These are phyloP conservation scores for Telfairia occidentalis DNA, from an alignment of 331 rosid genomes.

Conservation along the genomic window DNA sequence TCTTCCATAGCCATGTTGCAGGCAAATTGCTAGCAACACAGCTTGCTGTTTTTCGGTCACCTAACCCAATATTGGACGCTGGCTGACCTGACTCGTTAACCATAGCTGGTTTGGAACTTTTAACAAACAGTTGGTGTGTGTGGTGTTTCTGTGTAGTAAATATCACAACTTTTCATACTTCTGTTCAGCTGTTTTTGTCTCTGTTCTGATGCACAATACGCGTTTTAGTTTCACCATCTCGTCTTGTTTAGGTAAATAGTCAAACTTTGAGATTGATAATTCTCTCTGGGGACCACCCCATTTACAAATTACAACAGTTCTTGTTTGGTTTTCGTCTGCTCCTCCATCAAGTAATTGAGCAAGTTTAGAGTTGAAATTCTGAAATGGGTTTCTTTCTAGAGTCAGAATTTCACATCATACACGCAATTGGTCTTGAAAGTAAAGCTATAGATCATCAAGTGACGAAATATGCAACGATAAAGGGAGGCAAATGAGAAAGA, in stretches of 20 bases:
- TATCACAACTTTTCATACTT: not conserved
- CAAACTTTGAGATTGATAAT: not conserved
- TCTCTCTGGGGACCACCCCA: not conserved
- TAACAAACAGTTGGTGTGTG: constrained; percentile 3
- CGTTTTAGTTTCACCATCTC: not conserved
- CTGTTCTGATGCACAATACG: not conserved
- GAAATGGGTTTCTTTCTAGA: not conserved
- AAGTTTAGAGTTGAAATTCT: not conserved
- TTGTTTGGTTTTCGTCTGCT: not conserved
- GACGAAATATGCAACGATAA: not conserved
- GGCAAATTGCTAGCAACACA: not conserved
- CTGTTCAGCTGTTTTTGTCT: not conserved
- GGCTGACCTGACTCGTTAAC: too few species aligned
- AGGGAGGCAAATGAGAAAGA: not conserved
- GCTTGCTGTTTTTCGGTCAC: not conserved
- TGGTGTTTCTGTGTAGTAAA: not conserved
- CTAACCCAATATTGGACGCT: not conserved
- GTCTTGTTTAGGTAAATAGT: not conserved
- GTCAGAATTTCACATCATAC: not conserved
- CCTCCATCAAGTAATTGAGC: not conserved
- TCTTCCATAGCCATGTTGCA: not conserved
- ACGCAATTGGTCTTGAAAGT: not conserved
- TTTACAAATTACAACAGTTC: not conserved
- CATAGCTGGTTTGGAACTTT: not conserved
- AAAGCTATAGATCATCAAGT: not conserved